A percentile compares a stretch with the other conserved stretches of the same genome.
phyloP scores from a whole-genome alignment of 495 filamentous ascomycete genomes.

The Alectoria sarmentosa region DNA sequence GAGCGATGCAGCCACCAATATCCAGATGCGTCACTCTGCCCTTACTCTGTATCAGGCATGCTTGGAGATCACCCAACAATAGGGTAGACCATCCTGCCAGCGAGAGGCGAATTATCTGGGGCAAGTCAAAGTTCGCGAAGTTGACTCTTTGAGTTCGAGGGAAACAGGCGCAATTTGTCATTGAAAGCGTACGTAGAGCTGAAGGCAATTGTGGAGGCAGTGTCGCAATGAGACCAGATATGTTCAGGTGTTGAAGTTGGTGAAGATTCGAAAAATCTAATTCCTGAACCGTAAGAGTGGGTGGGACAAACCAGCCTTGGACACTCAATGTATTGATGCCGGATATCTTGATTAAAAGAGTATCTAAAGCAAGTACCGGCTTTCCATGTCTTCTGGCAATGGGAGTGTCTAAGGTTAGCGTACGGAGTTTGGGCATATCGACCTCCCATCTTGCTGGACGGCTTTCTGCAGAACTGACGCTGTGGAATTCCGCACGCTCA shows the following conservation, averaged over 20 bases:
- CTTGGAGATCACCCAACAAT: background rate
- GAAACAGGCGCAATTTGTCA: background rate
- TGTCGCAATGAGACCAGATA: background rate
- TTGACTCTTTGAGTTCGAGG: background rate
- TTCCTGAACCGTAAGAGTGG: background rate
- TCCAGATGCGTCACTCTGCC: constrained; percentile 14
- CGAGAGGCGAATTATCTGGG: background rate
- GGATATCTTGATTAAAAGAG: background rate
- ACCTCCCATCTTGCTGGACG: background rate
- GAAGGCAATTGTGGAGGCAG: constrained; percentile 8
- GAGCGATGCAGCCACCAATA: background rate
- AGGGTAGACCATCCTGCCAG: background rate
- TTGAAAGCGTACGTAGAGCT: background rate
- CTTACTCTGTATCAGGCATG: background rate
- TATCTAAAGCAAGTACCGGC: background rate
- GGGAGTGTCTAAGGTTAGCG: background rate
- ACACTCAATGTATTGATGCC: background rate
- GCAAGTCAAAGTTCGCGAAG: background rate
- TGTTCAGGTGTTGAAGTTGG: constrained; percentile 12
- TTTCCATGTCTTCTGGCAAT: background rate
- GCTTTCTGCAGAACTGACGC: constrained; percentile 9
- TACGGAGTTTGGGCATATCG: constrained; percentile 10
- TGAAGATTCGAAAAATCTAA: constrained; percentile 4
- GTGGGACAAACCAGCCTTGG: background rate
- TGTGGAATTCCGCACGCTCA: constrained; percentile 36